Conservation (phyloP, 768 basidiomycete genomes). For the Lentinus tigrinus region DNA sequence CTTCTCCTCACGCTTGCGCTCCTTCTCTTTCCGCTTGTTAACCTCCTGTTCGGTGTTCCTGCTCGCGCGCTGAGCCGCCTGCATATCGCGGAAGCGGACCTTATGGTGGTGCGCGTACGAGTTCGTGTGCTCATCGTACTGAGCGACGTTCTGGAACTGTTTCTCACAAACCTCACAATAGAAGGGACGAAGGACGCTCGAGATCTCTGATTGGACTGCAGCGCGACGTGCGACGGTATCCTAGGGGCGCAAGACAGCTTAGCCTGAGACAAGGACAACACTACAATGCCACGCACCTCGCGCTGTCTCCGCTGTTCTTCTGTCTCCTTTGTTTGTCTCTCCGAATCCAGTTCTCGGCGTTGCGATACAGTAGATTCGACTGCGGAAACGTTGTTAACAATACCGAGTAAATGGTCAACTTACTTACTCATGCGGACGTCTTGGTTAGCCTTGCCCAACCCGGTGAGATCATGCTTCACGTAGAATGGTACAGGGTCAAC, state of each 20-base stretch:
- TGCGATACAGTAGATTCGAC: slow-evolving; percentile 82
- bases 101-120: slow-evolving; percentile 88
- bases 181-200: slow-evolving; percentile 66
- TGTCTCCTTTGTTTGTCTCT: slow-evolving; percentile 77
- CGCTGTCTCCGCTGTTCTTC: slow-evolving; percentile 72
- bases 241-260: slow-evolving; percentile 33
- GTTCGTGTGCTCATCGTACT: slow-evolving; percentile 88
- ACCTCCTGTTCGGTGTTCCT: slow-evolving; percentile 64
- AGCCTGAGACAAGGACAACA: not conserved
- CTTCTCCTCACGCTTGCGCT: slow-evolving; percentile 82
- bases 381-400: not conserved
- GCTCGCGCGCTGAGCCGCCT: slow-evolving; percentile 58
- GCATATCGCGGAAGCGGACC: slow-evolving; percentile 80
- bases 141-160: slow-evolving; percentile 82
- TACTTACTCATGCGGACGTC: slow-evolving; percentile 67
- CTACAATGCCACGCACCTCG: slow-evolving; percentile 47
- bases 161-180: slow-evolving; percentile 85
- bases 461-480: slow-evolving; percentile 74
- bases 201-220: slow-evolving; percentile 68
- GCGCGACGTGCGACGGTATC: slow-evolving; percentile 61
- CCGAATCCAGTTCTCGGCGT: slow-evolving; percentile 76
- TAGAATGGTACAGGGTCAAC: slow-evolving; percentile 83
- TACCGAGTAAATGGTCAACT: not conserved
- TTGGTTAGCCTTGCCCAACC: slow-evolving; percentile 75
- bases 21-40: slow-evolving; percentile 81